Evolutionary conservation across 805 yeast species (phyloP).

Genomic region (Ogataea haglerorum): DNA sequence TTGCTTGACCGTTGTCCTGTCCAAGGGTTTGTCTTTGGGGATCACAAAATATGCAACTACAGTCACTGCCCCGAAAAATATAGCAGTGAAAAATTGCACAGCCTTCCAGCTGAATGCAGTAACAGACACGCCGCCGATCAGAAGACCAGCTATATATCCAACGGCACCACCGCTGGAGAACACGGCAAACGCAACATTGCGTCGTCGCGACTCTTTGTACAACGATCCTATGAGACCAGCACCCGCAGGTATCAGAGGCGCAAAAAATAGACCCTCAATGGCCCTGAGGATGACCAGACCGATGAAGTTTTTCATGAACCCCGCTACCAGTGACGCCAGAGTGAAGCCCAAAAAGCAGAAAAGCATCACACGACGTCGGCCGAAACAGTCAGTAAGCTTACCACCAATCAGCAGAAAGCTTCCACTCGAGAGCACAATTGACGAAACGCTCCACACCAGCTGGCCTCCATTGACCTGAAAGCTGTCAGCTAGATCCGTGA

Average conservation of each 20-base stretch:
- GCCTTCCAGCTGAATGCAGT: constrained; percentile 37
- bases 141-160: constrained; percentile 37
- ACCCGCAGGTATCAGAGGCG: constrained; percentile 39
- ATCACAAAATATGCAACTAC: constrained; percentile 25
- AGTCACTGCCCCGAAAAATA: constrained; percentile 30
- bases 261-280: constrained; percentile 35
- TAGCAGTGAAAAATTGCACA: constrained; percentile 36
- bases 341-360: constrained; percentile 14
- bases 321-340: constrained; percentile 22
- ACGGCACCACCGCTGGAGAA: constrained; percentile 42
- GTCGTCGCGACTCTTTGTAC: constrained; percentile 32
- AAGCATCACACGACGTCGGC: constrained; percentile 33
- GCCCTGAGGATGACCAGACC: constrained; percentile 37
- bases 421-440: constrained; percentile 36
- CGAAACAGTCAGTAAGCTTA: constrained; percentile 37
- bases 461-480: constrained; percentile 35
- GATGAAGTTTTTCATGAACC: constrained; percentile 32
- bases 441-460: constrained; percentile 38
- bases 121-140: constrained; percentile 39
- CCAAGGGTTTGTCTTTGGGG: constrained; percentile 32
- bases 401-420: constrained; percentile 37
- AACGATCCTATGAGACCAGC: constrained; percentile 39
- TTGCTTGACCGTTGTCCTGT: constrained; percentile 12
- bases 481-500: constrained; percentile 29
- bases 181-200: constrained; percentile 35